These are phyloP conservation scores for Geotrichum restrictum DNA, from an alignment of 1,139 yeast species.

Conservation along the genomic window DNA sequence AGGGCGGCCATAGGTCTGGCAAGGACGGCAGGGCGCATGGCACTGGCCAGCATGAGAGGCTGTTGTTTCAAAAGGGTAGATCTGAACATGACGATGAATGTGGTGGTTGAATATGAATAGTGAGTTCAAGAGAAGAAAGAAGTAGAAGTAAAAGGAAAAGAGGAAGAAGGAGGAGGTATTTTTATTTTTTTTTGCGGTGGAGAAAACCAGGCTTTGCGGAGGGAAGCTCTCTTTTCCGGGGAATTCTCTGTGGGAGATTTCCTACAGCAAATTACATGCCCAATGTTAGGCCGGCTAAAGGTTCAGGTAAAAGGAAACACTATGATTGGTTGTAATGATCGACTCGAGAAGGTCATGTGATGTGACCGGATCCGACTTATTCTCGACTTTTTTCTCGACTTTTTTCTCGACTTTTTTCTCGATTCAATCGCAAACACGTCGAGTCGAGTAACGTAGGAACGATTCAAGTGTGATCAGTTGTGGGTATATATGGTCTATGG, in stretches of 20 bases:
- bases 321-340: constrained; percentile 1
- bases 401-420: background rate
- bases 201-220: too few relatives aligned
- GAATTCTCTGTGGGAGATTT: constrained; percentile 5
- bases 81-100: constrained; percentile 16
- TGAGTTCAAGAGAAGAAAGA: too few relatives aligned
- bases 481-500: background rate
- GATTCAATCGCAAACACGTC: too few relatives aligned
- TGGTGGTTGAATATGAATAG: background rate
- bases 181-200: too few relatives aligned
- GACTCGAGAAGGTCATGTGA: background rate
- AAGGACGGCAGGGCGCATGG: constrained; percentile 16
- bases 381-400: background rate
- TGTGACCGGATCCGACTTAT: background rate
- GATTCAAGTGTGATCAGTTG: background rate
- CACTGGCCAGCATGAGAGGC: constrained; percentile 10
- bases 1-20: constrained; percentile 12
- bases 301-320: background rate
- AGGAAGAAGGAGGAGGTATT: constrained; percentile 1
- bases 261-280: background rate
- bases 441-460: too few relatives aligned
- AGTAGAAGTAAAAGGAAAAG: background rate
- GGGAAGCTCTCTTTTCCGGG: constrained; percentile 12
- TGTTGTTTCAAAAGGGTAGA: constrained; percentile 19
- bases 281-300: background rate